These are phyloP conservation scores for Acacia melanoxylon DNA, from an alignment of 306 rosid species.

Conservation along the genomic window DNA sequence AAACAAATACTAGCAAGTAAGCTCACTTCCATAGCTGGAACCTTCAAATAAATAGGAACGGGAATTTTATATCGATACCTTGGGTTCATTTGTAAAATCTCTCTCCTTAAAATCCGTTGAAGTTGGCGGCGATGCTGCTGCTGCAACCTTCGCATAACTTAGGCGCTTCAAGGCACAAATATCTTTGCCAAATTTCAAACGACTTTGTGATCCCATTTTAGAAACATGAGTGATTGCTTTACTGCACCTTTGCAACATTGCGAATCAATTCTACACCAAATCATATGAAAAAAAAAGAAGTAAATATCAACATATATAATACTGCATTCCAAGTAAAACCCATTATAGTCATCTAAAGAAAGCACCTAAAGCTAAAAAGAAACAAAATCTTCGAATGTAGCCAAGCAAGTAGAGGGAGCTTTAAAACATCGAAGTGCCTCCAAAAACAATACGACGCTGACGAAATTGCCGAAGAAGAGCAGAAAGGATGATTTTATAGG, in stretches of 20 bases:
- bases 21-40: not conserved
- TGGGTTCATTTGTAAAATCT: constrained; percentile 25
- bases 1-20: not conserved
- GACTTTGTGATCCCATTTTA: constrained; percentile 45
- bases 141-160: constrained; percentile 57
- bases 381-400: not conserved
- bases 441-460: not conserved
- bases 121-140: constrained; percentile 49
- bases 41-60: not conserved
- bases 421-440: not conserved
- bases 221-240: constrained; percentile 49
- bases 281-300: not conserved
- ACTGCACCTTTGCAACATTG: constrained; percentile 72
- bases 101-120: constrained; percentile 31
- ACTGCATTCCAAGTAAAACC: not conserved
- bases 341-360: not conserved
- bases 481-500: not conserved
- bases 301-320: not conserved
- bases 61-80: constrained; percentile 35
- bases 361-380: not conserved
- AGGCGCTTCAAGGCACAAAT: constrained; percentile 37
- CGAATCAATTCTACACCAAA: constrained; percentile 18
- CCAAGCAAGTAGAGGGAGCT: not conserved
- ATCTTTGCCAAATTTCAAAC: constrained; percentile 29
- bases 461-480: not conserved